Conservation (phyloP, 805 yeast genomes). For the Pichia manshurica region DNA sequence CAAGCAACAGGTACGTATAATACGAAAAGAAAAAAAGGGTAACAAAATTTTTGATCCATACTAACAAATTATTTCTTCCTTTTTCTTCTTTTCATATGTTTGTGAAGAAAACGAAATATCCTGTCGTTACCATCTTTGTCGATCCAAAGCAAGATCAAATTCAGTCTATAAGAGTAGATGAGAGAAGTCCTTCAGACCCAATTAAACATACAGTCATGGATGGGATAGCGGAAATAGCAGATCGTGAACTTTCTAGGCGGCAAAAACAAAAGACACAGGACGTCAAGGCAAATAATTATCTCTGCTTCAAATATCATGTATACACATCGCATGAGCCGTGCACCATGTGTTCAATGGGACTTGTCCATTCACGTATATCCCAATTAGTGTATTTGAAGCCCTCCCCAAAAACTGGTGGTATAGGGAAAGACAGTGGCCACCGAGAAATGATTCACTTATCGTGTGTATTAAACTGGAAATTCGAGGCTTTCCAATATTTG, state of each 20-base stretch:
- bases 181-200: conserved; percentile 41
- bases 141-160: conserved; percentile 44
- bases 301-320: conserved; percentile 72
- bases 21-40: too few species aligned
- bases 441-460: conserved; percentile 72
- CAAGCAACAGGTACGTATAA: conserved; percentile 8
- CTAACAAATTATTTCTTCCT: too few species aligned
- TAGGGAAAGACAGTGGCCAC: conserved; percentile 52
- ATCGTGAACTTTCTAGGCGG: conserved; percentile 41
- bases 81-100: not conserved
- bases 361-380: conserved; percentile 81
- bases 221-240: conserved; percentile 63
- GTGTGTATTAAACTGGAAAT: conserved; percentile 77
- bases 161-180: conserved; percentile 36
- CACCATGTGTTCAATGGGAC: conserved; percentile 94
- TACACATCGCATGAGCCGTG: conserved; percentile 96
- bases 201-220: conserved; percentile 71
- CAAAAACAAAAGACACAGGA: conserved; percentile 9
- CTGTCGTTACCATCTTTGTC: conserved; percentile 59
- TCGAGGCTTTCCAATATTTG: conserved; percentile 38
- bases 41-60: too few species aligned
- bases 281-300: conserved; percentile 36
- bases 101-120: conserved; percentile 18
- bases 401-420: conserved; percentile 47
- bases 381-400: conserved; percentile 56